Base-by-base conservation (phyloP, 2,329 filamentous ascomycete genomes). In the Thielaviopsis musarum region DNA sequence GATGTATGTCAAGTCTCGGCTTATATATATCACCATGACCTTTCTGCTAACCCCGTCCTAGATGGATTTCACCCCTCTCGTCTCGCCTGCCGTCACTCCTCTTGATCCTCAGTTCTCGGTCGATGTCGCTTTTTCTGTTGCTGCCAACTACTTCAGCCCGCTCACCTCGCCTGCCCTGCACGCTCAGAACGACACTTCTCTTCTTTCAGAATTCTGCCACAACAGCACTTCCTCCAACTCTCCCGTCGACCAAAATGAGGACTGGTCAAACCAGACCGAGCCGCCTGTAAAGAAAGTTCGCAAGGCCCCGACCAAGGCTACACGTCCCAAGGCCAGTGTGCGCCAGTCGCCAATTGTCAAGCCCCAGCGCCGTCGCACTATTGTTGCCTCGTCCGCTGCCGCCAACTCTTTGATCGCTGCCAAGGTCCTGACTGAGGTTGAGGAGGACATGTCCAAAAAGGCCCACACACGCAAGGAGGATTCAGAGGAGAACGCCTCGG, bases 1-100 rank as follows among this genome's bases (percentile, higher is more conserved):
- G 85, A 84, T 61, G 54, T 55, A 48, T 15, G 21, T 49, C 61
- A 41, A 45, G 41, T 55, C 56, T 30, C 54, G 24, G 51, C 62
- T 57, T 52, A 56, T 48, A 62, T 21, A 63, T 38, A 15, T 5
- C 19, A 54, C 24, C 26, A 26, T 26, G 24, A 26, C 19, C 60
- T 56, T 62, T n/a, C n/a, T 22, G 22, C 57, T 62, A 59, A 59
- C 51, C 15, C 28, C 15, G 30, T 3, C 53, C 19, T 45, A 85
- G 81, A 82, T 88, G 79, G 76, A 83, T 10, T 91, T 91, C 67
- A 91, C 87, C 2, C 88, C 88, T 0, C 77, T 91, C 30, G 87
- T 88, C 12, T 91, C 88, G 19, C 88, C 88, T n/a, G 88, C 87
- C 4, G 87, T 91, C 52, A 91, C 87, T 1, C 87, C 88, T 22